These are phyloP conservation scores for Narthecium ossifragum DNA, from an alignment of 106 monocot species.

Conservation along the genomic window DNA sequence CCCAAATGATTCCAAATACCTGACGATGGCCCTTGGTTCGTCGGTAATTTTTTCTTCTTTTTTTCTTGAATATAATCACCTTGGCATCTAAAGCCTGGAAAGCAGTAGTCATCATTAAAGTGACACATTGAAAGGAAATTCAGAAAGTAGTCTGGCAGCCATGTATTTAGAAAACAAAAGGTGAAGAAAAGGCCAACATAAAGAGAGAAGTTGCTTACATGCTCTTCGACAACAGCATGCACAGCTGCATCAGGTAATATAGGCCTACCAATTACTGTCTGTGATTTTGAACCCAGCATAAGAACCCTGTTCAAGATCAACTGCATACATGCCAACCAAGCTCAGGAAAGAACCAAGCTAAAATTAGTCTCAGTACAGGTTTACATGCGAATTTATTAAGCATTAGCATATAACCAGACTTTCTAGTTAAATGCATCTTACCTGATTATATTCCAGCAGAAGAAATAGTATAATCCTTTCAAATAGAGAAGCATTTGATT, in stretches of 20 bases:
- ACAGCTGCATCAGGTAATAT: constrained; percentile 77
- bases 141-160: background rate
- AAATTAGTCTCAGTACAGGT: background rate
- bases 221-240: constrained; percentile 91
- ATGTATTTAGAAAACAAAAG: background rate
- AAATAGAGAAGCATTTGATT: background rate
- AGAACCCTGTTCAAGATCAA: constrained; percentile 84
- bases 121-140: background rate
- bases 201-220: constrained; percentile 46
- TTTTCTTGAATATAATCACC: constrained; percentile 99
- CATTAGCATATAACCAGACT: too few species aligned
- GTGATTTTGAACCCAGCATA: constrained; percentile 74
- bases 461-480: background rate
- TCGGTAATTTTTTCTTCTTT: constrained; percentile 94
- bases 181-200: background rate
- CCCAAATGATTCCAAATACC: constrained; percentile 32
- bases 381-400: background rate
- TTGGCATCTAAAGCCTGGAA: constrained; percentile 89
- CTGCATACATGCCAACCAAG: constrained; percentile 35
- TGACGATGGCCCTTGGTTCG: constrained; percentile 98
- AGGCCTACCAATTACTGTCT: constrained; percentile 91
- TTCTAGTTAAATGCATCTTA: too few species aligned
- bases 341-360: background rate
- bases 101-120: background rate
- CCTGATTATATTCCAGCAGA: background rate